These are phyloP conservation scores for Delonix regia DNA, from an alignment of 306 rosid species.

Conservation along the genomic window DNA sequence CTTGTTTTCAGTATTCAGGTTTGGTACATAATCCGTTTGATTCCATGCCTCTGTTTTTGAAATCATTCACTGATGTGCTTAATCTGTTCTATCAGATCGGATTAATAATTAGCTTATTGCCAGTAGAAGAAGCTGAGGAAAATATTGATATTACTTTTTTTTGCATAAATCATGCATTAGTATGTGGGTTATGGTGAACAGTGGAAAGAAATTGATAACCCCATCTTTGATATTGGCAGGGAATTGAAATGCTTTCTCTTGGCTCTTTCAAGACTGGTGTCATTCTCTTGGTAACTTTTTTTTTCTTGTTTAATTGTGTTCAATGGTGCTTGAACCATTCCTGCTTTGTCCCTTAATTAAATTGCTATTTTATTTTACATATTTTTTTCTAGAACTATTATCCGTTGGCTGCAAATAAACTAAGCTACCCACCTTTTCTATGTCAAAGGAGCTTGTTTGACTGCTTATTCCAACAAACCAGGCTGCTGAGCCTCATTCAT, in stretches of 20 bases:
- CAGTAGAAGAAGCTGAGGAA: slow-evolving; percentile 16
- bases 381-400: slow-evolving; percentile 1
- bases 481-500: slow-evolving; percentile 15
- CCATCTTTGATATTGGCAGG: slow-evolving; percentile 46
- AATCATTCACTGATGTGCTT: background rate
- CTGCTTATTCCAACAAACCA: background rate
- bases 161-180: slow-evolving; percentile 10
- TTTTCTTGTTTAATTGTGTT: background rate
- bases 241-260: slow-evolving; percentile 86
- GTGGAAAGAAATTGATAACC: background rate
- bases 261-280: slow-evolving; percentile 86
- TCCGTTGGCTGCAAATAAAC: slow-evolving; percentile 9
- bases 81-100: slow-evolving; percentile 7
- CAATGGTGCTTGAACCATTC: background rate
- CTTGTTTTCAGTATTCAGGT: slow-evolving; percentile 93
- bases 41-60: background rate
- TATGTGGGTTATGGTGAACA: background rate
- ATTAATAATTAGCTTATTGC: background rate
- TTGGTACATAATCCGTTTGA: slow-evolving; percentile 16
- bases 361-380: background rate
- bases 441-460: background rate
- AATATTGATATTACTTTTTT: background rate
- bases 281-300: slow-evolving; percentile 66
- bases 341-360: background rate
- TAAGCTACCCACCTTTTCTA: background rate